phyloP scores from a whole-genome alignment of 805 yeast species.

The Kluyveromyces siamensis region DNA sequence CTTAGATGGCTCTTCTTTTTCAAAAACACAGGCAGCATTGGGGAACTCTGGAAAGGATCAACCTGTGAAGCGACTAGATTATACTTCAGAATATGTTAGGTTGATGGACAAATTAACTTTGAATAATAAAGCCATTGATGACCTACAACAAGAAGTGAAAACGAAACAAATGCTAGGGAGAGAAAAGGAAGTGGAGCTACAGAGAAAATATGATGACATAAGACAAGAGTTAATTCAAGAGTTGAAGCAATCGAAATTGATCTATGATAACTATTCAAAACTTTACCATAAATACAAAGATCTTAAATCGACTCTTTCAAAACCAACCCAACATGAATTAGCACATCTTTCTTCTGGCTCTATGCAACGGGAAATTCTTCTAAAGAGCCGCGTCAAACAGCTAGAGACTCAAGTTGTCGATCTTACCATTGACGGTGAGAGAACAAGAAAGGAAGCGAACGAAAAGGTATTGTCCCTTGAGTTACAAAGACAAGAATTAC shows the following conservation, averaged over 20 bases:
- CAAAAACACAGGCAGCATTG: background rate
- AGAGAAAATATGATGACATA: constrained; percentile 19
- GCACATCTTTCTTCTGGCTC: constrained; percentile 8
- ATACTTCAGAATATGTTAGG: constrained; percentile 14
- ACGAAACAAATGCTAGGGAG: constrained; percentile 5
- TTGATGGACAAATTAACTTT: constrained; percentile 18
- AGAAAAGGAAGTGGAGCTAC: constrained; percentile 8
- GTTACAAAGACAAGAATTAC: constrained; percentile 17
- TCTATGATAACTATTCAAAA: constrained; percentile 29
- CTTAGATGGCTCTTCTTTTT: background rate
- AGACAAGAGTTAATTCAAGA: constrained; percentile 27
- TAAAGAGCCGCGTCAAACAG: constrained; percentile 11
- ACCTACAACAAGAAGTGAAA: constrained; percentile 9
- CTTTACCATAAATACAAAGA: constrained; percentile 27
- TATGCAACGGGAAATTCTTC: constrained; percentile 8
- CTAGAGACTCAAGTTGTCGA: constrained; percentile 21
- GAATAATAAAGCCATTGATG: constrained; percentile 18
- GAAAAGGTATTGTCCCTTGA: constrained; percentile 19
- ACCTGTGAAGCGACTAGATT: constrained; percentile 1
- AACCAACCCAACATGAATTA: background rate
- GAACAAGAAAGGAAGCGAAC: constrained; percentile 22
- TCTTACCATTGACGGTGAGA: constrained; percentile 16
- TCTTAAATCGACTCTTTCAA: constrained; percentile 9
- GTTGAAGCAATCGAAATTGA: constrained; percentile 25
- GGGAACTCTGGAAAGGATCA: background rate